Evolutionary conservation across 176 grass and related monocot genomes (phyloP).

Genomic region (Juncus inflexus): DNA sequence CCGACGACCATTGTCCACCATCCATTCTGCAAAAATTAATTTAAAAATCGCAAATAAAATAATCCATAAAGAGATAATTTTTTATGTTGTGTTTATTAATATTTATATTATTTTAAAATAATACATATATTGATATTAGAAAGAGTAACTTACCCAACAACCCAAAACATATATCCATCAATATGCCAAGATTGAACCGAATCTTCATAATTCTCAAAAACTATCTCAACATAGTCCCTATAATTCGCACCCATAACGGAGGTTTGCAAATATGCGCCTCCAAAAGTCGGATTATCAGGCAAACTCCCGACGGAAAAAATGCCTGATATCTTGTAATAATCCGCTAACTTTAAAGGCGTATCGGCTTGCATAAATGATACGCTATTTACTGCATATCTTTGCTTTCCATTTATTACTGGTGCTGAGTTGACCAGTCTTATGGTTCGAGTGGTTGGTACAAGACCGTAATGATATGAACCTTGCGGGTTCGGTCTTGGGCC

Average conservation of each 20-base stretch:
- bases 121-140: not conserved
- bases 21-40: slow-evolving; percentile 52
- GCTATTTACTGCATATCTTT: slow-evolving; percentile 78
- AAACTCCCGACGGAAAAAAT: slow-evolving; percentile 63
- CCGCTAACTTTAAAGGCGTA: slow-evolving; percentile 84
- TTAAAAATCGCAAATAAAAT: not conserved
- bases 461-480: slow-evolving; percentile 90
- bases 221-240: slow-evolving; percentile 72
- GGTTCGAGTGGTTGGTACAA: slow-evolving; percentile 45
- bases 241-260: slow-evolving; percentile 70
- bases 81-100: not conserved
- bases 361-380: slow-evolving; percentile 55
- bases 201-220: slow-evolving; percentile 78
- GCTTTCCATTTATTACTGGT: slow-evolving; percentile 61
- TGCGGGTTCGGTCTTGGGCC: slow-evolving; percentile 85
- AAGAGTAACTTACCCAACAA: slow-evolving; percentile 56
- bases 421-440: slow-evolving; percentile 81
- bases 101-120: not conserved
- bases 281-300: slow-evolving; percentile 35
- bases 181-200: slow-evolving; percentile 88
- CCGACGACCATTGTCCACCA: slow-evolving; percentile 69
- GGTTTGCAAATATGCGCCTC: slow-evolving; percentile 51
- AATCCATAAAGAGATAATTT: not conserved
- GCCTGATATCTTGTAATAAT: slow-evolving; percentile 83
- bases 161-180: slow-evolving; percentile 83